phyloP scores from a whole-genome alignment of 257 asterid genomes.

The Salvia splendens region DNA sequence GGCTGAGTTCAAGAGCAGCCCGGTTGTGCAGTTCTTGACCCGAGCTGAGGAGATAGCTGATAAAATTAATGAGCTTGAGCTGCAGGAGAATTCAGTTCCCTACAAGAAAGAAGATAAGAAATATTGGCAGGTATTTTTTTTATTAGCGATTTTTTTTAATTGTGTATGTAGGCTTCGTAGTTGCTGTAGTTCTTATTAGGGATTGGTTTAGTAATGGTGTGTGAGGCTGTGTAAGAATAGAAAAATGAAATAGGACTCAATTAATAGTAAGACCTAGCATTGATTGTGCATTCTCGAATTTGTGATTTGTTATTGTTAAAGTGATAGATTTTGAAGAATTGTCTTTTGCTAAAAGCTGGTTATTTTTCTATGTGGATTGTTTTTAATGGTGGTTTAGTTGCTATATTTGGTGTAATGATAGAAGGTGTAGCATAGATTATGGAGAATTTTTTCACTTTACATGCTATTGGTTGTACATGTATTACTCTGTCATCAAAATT shows the following conservation, averaged over 20 bases:
- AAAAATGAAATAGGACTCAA: neutral
- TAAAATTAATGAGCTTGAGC: slow-evolving; percentile 72
- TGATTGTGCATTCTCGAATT: neutral
- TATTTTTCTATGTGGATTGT: slow-evolving; percentile 19
- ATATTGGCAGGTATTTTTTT: slow-evolving; percentile 65
- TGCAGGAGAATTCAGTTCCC: slow-evolving; percentile 66
- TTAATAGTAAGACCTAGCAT: too few relatives aligned
- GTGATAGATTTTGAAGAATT: neutral
- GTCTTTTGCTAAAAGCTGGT: slow-evolving; percentile 51
- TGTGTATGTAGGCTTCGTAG: neutral
- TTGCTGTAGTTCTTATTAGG: neutral
- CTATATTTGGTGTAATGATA: neutral
- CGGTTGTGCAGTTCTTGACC: slow-evolving; percentile 71
- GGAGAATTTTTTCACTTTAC: too few relatives aligned
- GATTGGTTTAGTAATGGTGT: too few relatives aligned
- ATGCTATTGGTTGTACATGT: neutral
- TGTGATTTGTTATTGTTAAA: neutral
- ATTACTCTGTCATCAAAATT: neutral
- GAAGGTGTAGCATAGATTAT: neutral
- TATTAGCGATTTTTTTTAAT: neutral
- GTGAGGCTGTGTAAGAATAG: neutral
- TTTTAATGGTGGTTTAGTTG: neutral
- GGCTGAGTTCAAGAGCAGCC: slow-evolving; percentile 61
- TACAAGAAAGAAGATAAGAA: slow-evolving; percentile 71
- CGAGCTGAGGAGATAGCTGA: slow-evolving; percentile 84